Evolutionary conservation across 768 basidiomycete genomes (phyloP), one percentile per base, ranked within the genome.

Genomic region (Xerocomellus chrysenteron): DNA sequence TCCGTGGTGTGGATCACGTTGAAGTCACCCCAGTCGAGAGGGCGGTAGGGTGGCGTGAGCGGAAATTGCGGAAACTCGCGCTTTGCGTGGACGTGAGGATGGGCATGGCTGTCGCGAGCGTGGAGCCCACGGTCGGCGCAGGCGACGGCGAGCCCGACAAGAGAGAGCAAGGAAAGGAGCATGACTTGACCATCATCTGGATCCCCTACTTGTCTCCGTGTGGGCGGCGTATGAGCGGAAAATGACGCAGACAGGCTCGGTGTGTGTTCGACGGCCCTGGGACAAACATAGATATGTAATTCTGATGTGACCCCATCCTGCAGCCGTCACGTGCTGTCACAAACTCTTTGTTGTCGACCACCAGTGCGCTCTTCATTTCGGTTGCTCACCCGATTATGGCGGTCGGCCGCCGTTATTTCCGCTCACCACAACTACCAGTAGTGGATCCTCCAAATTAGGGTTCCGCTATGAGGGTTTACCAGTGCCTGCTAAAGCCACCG

Each of bases 1-100:
- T 94, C 92, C 0, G 94, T 94, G 3, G 92, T 94, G 64, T 87
- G 85, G 45, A 94, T 79, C 64, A 94, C 81, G 67, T 95, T 95
- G 67, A 95, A 79, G 65, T 94, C 91, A n/a, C 87, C 85, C 94
- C 93, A 94, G 50, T 83, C 81, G 14, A 96, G 78, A 24, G 83
- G 80, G 19, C 85, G 76, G 53, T 80, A 80, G 5, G 92, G 92
- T 17, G 77, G 77, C 1, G 82, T 74, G 33, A 86, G 69, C 14
- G 73, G 73, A 14, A 72, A 60, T 45, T 76, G 70, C 0, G 81
- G 78, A 49, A 73, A 69, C 49, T 75, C 74, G 51, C 79, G 75
- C 55, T 69, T 74, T 47, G 48, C 44, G 47, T 70, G 72, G 14
- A 49, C 42, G 50, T 77, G 74, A 37, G 56, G 65, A 62, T 79